Evolutionary conservation across 2,329 filamentous ascomycete genomes (phyloP).

Genomic region (Arthrobotrys pseudoclavata): DNA sequence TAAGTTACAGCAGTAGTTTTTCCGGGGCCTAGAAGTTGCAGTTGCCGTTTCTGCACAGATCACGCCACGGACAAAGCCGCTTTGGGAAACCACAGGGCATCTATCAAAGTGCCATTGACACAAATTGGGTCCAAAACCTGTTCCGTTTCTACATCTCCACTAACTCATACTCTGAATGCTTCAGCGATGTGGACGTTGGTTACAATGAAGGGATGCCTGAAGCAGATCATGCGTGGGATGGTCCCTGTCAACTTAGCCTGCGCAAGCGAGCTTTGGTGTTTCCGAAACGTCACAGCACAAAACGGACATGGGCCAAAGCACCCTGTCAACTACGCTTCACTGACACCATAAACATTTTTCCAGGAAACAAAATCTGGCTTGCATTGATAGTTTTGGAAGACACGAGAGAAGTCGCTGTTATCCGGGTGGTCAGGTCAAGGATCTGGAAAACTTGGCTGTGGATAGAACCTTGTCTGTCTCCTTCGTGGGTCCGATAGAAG

Average conservation of each 20-base stretch:
- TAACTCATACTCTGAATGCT: constrained; percentile 38
- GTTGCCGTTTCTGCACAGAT: constrained; percentile 16
- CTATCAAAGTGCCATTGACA: background rate
- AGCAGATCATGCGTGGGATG: constrained; percentile 53
- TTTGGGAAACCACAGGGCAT: constrained; percentile 7
- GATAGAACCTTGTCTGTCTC: constrained; percentile 3
- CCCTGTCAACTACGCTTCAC: constrained; percentile 22
- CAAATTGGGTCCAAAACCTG: constrained; percentile 39
- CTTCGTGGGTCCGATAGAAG: constrained; percentile 35
- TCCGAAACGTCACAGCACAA: constrained; percentile 57
- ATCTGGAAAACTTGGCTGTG: constrained; percentile 15
- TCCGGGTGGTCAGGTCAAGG: constrained; percentile 24
- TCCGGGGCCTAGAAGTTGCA: constrained; percentile 36
- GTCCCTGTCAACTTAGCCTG: constrained; percentile 31
- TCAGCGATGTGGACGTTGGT: constrained; percentile 18
- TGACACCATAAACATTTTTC: constrained; percentile 40
- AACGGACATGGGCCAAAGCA: constrained; percentile 30
- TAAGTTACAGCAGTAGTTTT: constrained; percentile 36
- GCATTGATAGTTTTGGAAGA: constrained; percentile 16
- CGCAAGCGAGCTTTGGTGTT: constrained; percentile 55
- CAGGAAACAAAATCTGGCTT: constrained; percentile 35
- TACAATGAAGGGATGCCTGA: constrained; percentile 44
- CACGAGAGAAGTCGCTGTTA: constrained; percentile 21
- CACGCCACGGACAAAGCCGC: constrained; percentile 36
- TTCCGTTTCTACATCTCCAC: constrained; percentile 36